Conservation (phyloP, 495 filamentous ascomycete genomes). For the Penicillium alfredii region DNA sequence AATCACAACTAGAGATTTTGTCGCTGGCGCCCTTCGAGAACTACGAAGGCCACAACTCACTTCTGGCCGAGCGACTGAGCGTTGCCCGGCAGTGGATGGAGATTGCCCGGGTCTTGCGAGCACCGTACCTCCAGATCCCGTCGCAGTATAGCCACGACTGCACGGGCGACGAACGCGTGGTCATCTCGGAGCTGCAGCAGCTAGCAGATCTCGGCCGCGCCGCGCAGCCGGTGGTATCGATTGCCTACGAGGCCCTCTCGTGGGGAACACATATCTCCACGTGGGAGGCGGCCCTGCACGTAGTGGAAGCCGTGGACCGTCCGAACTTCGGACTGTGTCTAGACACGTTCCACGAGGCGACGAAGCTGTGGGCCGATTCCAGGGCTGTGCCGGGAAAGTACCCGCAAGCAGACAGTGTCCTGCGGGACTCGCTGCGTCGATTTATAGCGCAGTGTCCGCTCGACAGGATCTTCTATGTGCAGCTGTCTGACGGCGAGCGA, state of each 20-base stretch:
- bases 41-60: constrained; percentile 54
- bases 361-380: constrained; percentile 58
- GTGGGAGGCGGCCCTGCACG: constrained; percentile 58
- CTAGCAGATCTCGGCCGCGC: constrained; percentile 52
- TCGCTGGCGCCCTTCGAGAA: constrained; percentile 70
- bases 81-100: constrained; percentile 62
- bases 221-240: constrained; percentile 43
- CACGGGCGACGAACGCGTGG: constrained; percentile 47
- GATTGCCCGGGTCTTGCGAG: constrained; percentile 51
- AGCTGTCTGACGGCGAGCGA: constrained; percentile 58
- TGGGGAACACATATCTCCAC: constrained; percentile 59
- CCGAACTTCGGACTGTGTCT: constrained; percentile 64
- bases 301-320: constrained; percentile 52
- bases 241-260: constrained; percentile 62
- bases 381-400: constrained; percentile 44
- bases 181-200: constrained; percentile 56
- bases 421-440: constrained; percentile 43
- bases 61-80: constrained; percentile 50
- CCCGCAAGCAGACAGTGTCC: constrained; percentile 45
- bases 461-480: constrained; percentile 60
- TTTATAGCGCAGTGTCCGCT: constrained; percentile 47
- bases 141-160: constrained; percentile 53
- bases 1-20: constrained; percentile 48
- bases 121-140: constrained; percentile 61
- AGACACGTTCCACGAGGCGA: constrained; percentile 65